phyloP scores from a whole-genome alignment of 169 alveolate genomes.

The Eimeria praecox region DNA sequence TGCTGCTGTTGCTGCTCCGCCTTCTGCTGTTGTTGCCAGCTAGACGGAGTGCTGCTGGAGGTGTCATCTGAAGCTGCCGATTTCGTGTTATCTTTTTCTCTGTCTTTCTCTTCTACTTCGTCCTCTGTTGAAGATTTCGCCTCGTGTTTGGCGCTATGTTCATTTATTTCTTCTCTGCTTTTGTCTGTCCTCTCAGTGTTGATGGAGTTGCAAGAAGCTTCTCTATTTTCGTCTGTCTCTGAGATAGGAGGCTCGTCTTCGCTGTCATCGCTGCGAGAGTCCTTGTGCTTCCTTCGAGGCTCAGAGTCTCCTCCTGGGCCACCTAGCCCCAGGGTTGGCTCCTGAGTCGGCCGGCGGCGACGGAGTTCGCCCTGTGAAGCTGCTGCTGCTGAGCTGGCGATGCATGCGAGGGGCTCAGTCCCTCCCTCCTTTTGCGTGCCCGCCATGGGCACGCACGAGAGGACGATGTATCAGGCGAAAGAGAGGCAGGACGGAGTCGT shows the following conservation, averaged over 20 bases:
- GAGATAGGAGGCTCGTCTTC: background rate
- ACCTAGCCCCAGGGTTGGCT: background rate
- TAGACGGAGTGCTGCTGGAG: background rate
- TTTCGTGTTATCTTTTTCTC: background rate
- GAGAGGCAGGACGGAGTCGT: background rate
- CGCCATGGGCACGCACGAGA: background rate
- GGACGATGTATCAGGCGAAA: background rate
- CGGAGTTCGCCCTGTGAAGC: constrained; percentile 7
- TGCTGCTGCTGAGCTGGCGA: background rate
- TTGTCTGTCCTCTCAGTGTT: background rate
- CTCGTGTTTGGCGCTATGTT: background rate
- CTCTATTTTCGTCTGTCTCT: too few species aligned
- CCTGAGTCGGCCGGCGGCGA: constrained; percentile 16
- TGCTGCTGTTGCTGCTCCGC: too few species aligned
- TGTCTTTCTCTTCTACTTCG: background rate
- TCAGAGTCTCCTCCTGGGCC: background rate
- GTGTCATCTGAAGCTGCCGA: background rate
- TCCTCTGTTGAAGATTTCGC: background rate
- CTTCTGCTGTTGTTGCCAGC: background rate
- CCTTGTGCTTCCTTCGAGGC: background rate
- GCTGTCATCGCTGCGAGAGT: background rate
- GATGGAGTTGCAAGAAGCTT: background rate
- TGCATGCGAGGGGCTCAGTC: background rate
- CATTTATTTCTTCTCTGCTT: background rate
- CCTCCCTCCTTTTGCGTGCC: background rate